Conservation (phyloP, 306 rosid genomes). For the Cicer bijugum region DNA sequence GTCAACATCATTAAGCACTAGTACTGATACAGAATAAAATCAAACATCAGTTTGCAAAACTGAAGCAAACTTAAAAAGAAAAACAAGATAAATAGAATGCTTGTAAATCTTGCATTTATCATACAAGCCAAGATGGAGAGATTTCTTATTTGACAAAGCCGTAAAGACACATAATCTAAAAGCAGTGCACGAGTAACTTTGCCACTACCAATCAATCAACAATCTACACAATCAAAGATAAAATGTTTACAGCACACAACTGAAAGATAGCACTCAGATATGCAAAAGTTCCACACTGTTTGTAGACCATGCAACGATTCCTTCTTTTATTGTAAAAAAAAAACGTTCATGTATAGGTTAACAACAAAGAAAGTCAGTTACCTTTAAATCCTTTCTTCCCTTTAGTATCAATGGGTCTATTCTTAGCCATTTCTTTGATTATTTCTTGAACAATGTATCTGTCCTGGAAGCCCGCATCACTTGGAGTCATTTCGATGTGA, state of each 20-base stretch:
- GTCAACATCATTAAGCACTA: conserved; percentile 93
- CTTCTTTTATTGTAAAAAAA: conserved; percentile 24
- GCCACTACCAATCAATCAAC: not conserved
- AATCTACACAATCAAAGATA: not conserved
- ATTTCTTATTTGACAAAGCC: not conserved
- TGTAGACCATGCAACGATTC: conserved; percentile 4
- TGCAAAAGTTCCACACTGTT: not conserved
- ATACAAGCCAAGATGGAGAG: not conserved
- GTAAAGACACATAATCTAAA: not conserved
- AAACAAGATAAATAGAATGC: conserved; percentile 1
- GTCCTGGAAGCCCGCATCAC: conserved; percentile 98
- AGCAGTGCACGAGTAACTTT: not conserved
- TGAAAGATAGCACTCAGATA: conserved; percentile 12
- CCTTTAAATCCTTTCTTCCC: conserved; percentile 88
- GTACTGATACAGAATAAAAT: conserved; percentile 58
- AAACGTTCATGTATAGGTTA: not conserved
- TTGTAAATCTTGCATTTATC: not conserved
- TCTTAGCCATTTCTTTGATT: conserved; percentile 93
- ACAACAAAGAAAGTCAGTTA: conserved; percentile 34
- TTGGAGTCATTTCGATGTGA: conserved; percentile 87
- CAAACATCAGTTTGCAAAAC: conserved; percentile 31
- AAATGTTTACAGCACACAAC: conserved; percentile 7
- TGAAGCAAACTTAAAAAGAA: not conserved
- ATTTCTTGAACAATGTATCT: conserved; percentile 93
- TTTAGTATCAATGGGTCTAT: conserved; percentile 84